Percentiles rank a stretch among this genome's conserved stretches.
phyloP scores from a whole-genome alignment of 495 filamentous ascomycete species.

The Penicillium ochrochloron region DNA sequence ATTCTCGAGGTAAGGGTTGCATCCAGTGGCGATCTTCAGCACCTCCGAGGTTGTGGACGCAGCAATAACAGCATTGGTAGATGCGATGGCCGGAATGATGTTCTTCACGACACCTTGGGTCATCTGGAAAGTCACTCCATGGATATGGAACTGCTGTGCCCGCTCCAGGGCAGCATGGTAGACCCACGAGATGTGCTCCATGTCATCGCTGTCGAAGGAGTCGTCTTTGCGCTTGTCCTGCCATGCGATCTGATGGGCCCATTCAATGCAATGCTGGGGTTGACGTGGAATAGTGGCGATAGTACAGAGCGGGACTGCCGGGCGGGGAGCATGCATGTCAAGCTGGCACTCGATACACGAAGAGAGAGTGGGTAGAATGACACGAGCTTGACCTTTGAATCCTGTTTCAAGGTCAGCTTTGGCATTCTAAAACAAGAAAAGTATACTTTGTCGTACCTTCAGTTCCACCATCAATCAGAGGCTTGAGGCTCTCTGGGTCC shows the following conservation, averaged over 20 bases:
- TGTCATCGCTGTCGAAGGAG: conserved; percentile 90
- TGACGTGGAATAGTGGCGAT: conserved; percentile 96
- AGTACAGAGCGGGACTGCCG: conserved; percentile 94
- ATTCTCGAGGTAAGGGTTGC: conserved; percentile 83
- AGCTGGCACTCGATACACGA: conserved; percentile 98
- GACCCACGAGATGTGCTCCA: conserved; percentile 96
- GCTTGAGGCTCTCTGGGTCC: conserved; percentile 81
- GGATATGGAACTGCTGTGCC: conserved; percentile 86
- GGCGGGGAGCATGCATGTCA: conserved; percentile 94
- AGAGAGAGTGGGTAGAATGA: conserved; percentile 88
- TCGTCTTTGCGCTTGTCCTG: conserved; percentile 60
- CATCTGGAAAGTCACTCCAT: conserved; percentile 92
- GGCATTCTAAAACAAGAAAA: not conserved
- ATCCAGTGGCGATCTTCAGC: conserved; percentile 85
- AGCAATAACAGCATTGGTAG: conserved; percentile 95
- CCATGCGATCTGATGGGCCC: conserved; percentile 93
- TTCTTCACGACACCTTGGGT: conserved; percentile 99
- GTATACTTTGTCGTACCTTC: conserved; percentile 61
- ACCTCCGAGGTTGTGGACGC: conserved; percentile 96
- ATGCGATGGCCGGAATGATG: conserved; percentile 98
- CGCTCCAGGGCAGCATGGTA: conserved; percentile 83
- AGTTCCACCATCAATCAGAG: conserved; percentile 94
- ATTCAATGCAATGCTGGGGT: conserved; percentile 98
- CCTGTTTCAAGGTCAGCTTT: conserved; percentile 49
- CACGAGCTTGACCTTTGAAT: conserved; percentile 96